Base-by-base conservation (phyloP, 2,329 filamentous ascomycete genomes). In the Ophiosphaerella narmari region DNA sequence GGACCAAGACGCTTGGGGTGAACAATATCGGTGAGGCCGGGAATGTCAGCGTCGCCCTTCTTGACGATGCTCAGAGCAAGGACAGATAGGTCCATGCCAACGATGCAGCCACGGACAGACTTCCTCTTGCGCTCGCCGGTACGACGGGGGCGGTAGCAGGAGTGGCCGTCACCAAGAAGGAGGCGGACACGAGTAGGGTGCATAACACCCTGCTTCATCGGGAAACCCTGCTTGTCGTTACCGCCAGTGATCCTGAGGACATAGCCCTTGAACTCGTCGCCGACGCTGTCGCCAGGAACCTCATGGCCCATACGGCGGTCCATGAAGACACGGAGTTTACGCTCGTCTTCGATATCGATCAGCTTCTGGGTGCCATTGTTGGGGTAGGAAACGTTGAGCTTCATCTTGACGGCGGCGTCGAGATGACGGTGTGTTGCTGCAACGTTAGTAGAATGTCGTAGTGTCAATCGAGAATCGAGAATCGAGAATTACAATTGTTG, bases 151-250 rank as follows among this genome's bases (percentile, higher is more conserved):
- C 94, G 93, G 88, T 97, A 99, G 90, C 94, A 99, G 72, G 91
- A 94, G 90, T 97, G 94, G 79, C 94, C 94, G 50, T 96, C 91
- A 77, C 88, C 77, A 76, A 99, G 91, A 74, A 99, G 89, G 69
- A 99, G 91, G 71, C 90, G 89, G 82, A 97, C 94, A 94, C 94
- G 94, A 79, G 90, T 94, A 74, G 94, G 92, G 80, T 96, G 90
- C 86, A 99, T 93, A 79, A 96, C 90, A 86, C 94, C 94, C 88
- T 99, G 95, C 91, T 99, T 99, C 94, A 99, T 99, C 72, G 94
- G 94, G 87, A 99, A 99, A 84, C 94, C 94, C 86, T 99, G 95
- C 91, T 99, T 99, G 90, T 99, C 94, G 89, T 99, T 99, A 78
- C 95, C 94, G 76, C 94, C 95, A 74, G 94, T 99, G 84, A 99